A percentile compares a stretch with the other conserved stretches of the same genome.
Evolutionary conservation across 176 grass and related monocot genomes (phyloP).

Genomic region (Elaeis guineensis): DNA sequence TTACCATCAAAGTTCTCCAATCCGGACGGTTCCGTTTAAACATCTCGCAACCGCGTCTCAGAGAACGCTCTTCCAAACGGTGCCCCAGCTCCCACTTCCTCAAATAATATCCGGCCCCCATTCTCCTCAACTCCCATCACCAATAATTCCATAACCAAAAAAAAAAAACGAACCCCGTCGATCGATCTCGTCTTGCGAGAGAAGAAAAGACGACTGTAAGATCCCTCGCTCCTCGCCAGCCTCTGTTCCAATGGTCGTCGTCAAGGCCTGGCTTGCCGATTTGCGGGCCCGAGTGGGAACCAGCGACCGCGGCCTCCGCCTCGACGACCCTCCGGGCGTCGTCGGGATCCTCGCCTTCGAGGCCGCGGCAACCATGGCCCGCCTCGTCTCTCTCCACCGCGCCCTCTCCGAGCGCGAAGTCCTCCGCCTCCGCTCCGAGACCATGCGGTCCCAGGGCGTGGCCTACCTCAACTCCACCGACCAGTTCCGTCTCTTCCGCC

Average conservation of each 20-base stretch:
- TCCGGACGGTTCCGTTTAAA: no score
- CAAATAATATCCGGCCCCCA: no score
- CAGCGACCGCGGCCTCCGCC: background rate
- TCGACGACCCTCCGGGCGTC: background rate
- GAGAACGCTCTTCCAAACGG: no score
- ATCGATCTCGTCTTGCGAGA: no score
- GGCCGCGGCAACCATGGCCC: constrained; percentile 59
- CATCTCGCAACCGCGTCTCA: no score
- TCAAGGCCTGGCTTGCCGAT: constrained; percentile 46
- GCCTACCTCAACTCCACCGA: constrained; percentile 57
- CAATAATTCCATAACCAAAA: no score
- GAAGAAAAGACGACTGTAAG: no score
- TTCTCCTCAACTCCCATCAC: no score
- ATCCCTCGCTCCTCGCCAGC: no score
- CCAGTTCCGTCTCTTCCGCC: constrained; percentile 50
- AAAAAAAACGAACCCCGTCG: no score
- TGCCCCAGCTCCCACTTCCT: no score
- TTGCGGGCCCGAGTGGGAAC: constrained; percentile 32
- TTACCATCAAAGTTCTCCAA: no score
- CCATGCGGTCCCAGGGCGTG: constrained; percentile 55
- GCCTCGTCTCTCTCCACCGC: constrained; percentile 53
- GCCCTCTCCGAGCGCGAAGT: constrained; percentile 34
- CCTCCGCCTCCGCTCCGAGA: constrained; percentile 39
- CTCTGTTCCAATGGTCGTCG: constrained; percentile 14
- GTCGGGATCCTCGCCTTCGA: constrained; percentile 89